Evolutionary conservation across 805 yeast genomes (phyloP), one percentile per base, ranked within the genome.

Genomic region (Saccharomycopsis sp.): DNA sequence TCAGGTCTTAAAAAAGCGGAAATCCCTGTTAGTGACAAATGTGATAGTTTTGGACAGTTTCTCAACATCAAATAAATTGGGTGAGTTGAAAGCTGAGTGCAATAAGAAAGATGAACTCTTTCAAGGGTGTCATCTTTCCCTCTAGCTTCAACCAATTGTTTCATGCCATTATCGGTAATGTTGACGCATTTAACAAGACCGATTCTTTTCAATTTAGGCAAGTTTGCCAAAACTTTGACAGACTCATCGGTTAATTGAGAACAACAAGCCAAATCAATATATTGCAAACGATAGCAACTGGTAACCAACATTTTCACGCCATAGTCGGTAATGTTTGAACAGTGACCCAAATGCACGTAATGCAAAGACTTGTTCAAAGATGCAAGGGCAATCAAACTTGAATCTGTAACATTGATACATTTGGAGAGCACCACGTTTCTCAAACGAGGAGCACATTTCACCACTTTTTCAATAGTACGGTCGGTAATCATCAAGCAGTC

Each of bases 241-340:
- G 95, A 77, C 52, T 75, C 72, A 62, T 92, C 85, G 2, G 97
- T 87, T 41, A 89, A 68, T 57, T 85, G 94, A 1, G 80, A 68
- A 58, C 98, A 89, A 60, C 96, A 88, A 12, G 97, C 97, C 45
- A 92, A 73, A 61, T 89, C 98, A 49, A 89, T 85, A 58, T 88
- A 89, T 53, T 85, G 94, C 43, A 89, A 75, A 44, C 95, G 68
- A 43, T 81, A 82, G 55, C 97, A 92, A 35, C 72, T 69, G 49
- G 80, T 71, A 9, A 85, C 83, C 46, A 89, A 65, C 8, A 73
- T 68, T 21, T 75, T 71, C 13, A 92, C 92, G 16, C 96, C 96
- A 47, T 68, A 72, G 62, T 89, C 97, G 1, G 96, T 89, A 43
- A 89, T 82, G 54, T 81, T 75, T 34, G 77, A 72, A 64, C 98